Conservation (phyloP, 75 land plant species). For the Chamaecyparis obtusa region DNA sequence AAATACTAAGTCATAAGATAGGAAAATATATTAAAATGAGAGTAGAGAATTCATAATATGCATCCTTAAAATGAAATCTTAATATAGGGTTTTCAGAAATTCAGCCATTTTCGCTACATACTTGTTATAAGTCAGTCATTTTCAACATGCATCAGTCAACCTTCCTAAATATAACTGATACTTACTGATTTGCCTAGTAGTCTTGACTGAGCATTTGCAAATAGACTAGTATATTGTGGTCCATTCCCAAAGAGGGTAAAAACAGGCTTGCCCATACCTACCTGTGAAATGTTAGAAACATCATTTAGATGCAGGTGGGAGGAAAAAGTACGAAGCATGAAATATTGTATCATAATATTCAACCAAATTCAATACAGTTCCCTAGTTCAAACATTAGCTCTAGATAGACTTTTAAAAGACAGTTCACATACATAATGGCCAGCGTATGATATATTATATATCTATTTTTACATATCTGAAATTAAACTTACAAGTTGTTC, state of each 20-base stretch:
- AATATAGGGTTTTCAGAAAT: background rate
- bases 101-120: background rate
- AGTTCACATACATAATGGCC: background rate
- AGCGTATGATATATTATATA: background rate
- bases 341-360: background rate
- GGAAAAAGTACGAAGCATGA: background rate
- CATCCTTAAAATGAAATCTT: background rate
- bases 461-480: background rate
- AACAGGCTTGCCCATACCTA: constrained; percentile 35
- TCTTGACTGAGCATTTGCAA: constrained; percentile 35
- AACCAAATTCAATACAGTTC: background rate
- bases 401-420: background rate
- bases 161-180: background rate
- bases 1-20: background rate
- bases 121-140: background rate
- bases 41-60: background rate
- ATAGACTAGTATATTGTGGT: constrained; percentile 26
- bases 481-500: constrained; percentile 31
- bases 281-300: constrained; percentile 9
- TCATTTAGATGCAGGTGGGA: background rate
- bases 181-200: constrained; percentile 33
- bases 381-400: background rate
- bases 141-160: background rate
- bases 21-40: background rate
- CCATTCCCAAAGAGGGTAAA: constrained; percentile 29